Evolutionary conservation across 129 eudicot species (phyloP).

Genomic region (Centaurea solstitialis): DNA sequence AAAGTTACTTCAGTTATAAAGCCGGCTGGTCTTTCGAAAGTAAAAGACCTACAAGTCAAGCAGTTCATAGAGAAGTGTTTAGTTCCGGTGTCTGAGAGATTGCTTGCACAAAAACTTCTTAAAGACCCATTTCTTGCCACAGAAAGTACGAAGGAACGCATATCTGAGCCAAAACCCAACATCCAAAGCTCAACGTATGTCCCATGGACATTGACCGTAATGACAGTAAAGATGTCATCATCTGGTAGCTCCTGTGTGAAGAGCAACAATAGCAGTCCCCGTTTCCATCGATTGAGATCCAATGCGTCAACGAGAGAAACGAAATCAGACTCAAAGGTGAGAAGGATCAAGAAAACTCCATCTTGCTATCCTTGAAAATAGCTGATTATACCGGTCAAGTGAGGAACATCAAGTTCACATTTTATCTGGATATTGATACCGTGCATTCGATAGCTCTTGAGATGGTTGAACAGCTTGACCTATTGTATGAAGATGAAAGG

Average conservation of each 20-base stretch:
- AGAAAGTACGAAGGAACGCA: constrained; percentile 31
- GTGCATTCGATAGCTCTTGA: constrained; percentile 58
- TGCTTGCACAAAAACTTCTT: constrained; percentile 44
- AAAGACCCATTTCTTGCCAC: constrained; percentile 45
- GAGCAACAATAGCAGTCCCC: constrained; percentile 31
- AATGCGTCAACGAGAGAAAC: constrained; percentile 39
- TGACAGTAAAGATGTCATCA: constrained; percentile 22
- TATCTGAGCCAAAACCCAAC: constrained; percentile 16
- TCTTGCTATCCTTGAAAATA: constrained; percentile 44
- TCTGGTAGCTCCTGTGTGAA: constrained; percentile 26
- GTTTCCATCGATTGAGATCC: constrained; percentile 34
- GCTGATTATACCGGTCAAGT: constrained; percentile 35
- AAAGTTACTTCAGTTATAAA: constrained; percentile 46
- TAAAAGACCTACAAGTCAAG: constrained; percentile 42
- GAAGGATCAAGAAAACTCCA: constrained; percentile 43
- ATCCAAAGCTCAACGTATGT: constrained; percentile 19
- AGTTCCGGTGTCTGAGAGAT: constrained; percentile 47
- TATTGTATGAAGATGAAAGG: too few relatives aligned
- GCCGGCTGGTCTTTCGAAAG: constrained; percentile 43
- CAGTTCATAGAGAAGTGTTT: constrained; percentile 55
- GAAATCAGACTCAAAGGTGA: constrained; percentile 54
- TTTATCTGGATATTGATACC: constrained; percentile 55
- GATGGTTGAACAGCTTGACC: too few relatives aligned
- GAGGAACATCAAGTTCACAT: constrained; percentile 49
- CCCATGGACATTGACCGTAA: constrained; percentile 58